phyloP scores from a whole-genome alignment of 2,329 filamentous ascomycete species.

The Xylaria sp. region DNA sequence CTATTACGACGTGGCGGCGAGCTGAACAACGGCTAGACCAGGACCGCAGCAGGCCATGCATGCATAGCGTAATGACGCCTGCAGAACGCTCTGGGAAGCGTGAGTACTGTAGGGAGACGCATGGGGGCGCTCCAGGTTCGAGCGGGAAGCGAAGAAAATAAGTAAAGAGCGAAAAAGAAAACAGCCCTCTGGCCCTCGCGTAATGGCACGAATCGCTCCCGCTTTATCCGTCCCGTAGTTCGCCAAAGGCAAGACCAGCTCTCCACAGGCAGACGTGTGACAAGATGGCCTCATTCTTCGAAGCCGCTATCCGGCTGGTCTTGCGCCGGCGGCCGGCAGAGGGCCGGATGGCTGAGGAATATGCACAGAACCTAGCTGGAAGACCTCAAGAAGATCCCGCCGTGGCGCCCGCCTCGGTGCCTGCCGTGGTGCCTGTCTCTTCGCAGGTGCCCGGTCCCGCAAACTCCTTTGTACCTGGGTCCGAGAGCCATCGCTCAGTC shows the following conservation, averaged over 20 bases:
- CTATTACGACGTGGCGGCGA: slow-evolving; percentile 12
- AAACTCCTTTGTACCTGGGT: slow-evolving; percentile 18
- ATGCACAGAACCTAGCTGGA: slow-evolving; percentile 20
- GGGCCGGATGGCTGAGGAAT: slow-evolving; percentile 35
- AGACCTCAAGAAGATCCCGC: slow-evolving; percentile 5
- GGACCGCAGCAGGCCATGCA: slow-evolving; percentile 19
- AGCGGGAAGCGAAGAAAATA: background rate
- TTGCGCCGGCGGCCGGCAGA: slow-evolving; percentile 35
- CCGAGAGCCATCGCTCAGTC: slow-evolving; percentile 25
- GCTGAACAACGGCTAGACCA: slow-evolving; percentile 32
- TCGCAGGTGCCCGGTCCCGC: slow-evolving; percentile 27
- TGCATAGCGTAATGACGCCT: slow-evolving; percentile 20
- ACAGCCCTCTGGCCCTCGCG: background rate
- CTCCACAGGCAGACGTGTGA: background rate
- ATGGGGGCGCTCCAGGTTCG: background rate
- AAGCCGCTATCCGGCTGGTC: slow-evolving; percentile 34
- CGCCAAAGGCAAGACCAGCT: slow-evolving; percentile 1
- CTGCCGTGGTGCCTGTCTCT: slow-evolving; percentile 13
- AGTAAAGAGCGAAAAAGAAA: background rate
- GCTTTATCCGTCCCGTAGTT: slow-evolving; percentile 1
- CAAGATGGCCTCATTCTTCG: slow-evolving; percentile 42
- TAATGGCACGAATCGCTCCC: slow-evolving; percentile 5
- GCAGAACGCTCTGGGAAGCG: background rate
- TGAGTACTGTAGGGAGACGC: too few relatives aligned
- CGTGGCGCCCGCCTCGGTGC: slow-evolving; percentile 8